phyloP scores from a whole-genome alignment of 1,284 basidiomycete genomes.

The Pseudozyma pruni region DNA sequence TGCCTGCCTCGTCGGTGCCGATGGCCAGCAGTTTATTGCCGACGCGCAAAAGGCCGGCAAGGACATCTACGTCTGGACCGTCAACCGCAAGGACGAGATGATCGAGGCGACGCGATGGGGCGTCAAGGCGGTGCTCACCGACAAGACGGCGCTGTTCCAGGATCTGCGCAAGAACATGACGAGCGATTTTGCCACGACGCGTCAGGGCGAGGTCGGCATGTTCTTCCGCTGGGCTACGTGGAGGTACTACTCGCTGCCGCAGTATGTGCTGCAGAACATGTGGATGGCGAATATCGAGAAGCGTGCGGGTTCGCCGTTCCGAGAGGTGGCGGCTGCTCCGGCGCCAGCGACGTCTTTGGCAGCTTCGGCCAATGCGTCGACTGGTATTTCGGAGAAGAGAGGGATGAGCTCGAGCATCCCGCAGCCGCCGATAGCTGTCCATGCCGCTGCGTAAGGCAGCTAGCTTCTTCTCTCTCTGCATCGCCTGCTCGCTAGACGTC shows the following conservation, averaged over 20 bases:
- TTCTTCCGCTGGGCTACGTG: slow-evolving; percentile 64
- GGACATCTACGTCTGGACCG: slow-evolving; percentile 92
- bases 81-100: slow-evolving; percentile 91
- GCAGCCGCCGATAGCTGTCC: slow-evolving; percentile 22
- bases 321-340: slow-evolving; percentile 9
- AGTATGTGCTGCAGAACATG: slow-evolving; percentile 52
- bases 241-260: slow-evolving; percentile 57
- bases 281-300: slow-evolving; percentile 58
- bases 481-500: neutral
- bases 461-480: neutral
- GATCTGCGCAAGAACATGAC: slow-evolving; percentile 76
- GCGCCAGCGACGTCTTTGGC: slow-evolving; percentile 2
- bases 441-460: slow-evolving; percentile 30
- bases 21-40: slow-evolving; percentile 77
- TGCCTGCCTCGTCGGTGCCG: slow-evolving; percentile 77
- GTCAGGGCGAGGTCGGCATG: slow-evolving; percentile 57
- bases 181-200: slow-evolving; percentile 45
- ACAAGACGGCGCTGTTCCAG: slow-evolving; percentile 81
- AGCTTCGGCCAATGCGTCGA: neutral
- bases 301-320: slow-evolving; percentile 54
- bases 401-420: slow-evolving; percentile 2
- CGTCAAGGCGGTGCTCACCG: slow-evolving; percentile 88
- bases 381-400: slow-evolving; percentile 22
- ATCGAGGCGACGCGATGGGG: slow-evolving; percentile 94
- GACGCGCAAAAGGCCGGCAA: slow-evolving; percentile 85